Conservation (phyloP, 192 early-diverging fungal species). For the Backusella morwellensis region DNA sequence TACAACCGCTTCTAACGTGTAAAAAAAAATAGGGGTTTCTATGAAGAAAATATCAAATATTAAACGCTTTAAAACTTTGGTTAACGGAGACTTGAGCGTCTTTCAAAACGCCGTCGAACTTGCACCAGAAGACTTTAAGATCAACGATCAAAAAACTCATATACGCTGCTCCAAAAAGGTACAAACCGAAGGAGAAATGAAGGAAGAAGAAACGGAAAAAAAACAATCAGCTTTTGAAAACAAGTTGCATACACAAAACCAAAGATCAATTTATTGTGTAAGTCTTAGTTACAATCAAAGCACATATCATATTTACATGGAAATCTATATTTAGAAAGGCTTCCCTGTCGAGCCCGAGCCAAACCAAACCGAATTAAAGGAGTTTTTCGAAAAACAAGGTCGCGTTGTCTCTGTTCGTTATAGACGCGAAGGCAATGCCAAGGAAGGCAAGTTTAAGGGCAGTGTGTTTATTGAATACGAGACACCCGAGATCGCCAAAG, state of each 20-base stretch:
- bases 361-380: constrained; percentile 2
- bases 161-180: constrained; percentile 8
- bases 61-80: constrained; percentile 31
- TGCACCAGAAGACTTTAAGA: constrained; percentile 19
- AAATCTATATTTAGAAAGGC: constrained; percentile 23
- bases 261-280: constrained; percentile 32
- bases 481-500: not conserved
- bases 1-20: not conserved
- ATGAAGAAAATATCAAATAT: constrained; percentile 27
- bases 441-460: constrained; percentile 17
- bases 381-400: constrained; percentile 21
- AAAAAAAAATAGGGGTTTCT: constrained; percentile 21
- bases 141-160: constrained; percentile 25
- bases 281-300: constrained; percentile 1
- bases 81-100: constrained; percentile 17
- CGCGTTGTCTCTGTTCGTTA: constrained; percentile 14
- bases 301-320: not conserved
- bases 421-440: not conserved
- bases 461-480: constrained; percentile 37
- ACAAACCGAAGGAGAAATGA: not conserved
- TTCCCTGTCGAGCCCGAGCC: constrained; percentile 18
- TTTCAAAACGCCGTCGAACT: constrained; percentile 10
- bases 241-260: constrained; percentile 7
- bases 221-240: not conserved
- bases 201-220: not conserved